Conservation (phyloP, 2,329 filamentous ascomycete species). For the Xylaria digitata region DNA sequence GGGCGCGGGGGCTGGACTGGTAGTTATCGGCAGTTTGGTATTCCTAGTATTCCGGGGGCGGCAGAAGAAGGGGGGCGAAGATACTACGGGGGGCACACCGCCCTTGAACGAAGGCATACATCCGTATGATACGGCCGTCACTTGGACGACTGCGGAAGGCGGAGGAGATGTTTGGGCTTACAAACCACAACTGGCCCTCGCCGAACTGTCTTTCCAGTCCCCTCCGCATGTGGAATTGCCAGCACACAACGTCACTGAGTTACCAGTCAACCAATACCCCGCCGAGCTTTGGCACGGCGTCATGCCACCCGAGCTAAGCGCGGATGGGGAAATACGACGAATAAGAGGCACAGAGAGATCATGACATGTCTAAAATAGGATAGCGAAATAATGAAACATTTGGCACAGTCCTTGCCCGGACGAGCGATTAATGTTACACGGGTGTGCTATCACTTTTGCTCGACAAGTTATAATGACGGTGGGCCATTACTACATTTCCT, state of each 20-base stretch:
- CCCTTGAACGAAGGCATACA: neutral
- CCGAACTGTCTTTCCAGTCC: constrained; percentile 17
- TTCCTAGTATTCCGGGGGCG: constrained; percentile 30
- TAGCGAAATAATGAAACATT: constrained; percentile 11
- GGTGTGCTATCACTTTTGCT: neutral
- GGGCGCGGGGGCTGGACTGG: constrained; percentile 50
- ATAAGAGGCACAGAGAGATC: neutral
- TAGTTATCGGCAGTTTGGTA: constrained; percentile 33
- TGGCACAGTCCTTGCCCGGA: neutral
- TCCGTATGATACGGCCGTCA: neutral
- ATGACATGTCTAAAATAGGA: constrained; percentile 12
- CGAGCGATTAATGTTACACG: neutral
- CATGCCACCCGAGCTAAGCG: constrained; percentile 30
- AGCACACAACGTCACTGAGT: constrained; percentile 14
- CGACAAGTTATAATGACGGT: neutral
- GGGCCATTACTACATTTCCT: no score
- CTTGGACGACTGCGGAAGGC: constrained; percentile 4
- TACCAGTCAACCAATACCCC: constrained; percentile 15
- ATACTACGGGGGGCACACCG: neutral
- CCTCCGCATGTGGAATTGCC: constrained; percentile 10
- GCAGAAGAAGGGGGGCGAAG: constrained; percentile 7
- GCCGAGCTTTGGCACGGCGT: constrained; percentile 28
- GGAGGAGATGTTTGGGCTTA: constrained; percentile 17
- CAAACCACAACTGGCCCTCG: constrained; percentile 8
- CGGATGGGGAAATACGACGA: constrained; percentile 27